Evolutionary conservation across 2,329 filamentous ascomycete species (phyloP), one percentile per base, ranked within the genome.

Genomic region (Hymenoscyphus fructigenus): DNA sequence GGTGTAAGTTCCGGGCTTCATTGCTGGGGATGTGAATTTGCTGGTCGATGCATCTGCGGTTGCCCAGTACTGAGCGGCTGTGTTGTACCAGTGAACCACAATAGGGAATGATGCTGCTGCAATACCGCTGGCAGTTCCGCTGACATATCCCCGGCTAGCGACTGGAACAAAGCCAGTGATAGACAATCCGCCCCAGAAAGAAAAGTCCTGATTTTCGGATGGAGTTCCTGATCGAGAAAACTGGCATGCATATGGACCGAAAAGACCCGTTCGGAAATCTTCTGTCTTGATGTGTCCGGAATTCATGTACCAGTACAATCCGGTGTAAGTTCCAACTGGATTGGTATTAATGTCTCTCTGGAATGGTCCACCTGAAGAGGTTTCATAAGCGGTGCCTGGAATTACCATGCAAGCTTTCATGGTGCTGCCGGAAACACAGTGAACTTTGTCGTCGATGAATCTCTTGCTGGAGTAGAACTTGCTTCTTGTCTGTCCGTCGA

Each of bases 401-500:
- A 84, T 81, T 62, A 88, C 78, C 75, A 89, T 84, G 75, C 87
- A 90, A 12, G 85, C 86, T 68, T 88, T 84, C 44, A 85, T 81
- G 29, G 76, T 70, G 65, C 78, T 79, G 26, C 83, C 83, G 65
- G 81, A 82, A 44, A 88, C 84, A 75, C 88, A 90, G 73, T 88
- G 87, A 29, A 84, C 81, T 56, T 84, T 79, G 70, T 89, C 87
- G 73, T 91, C 88, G 72, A 91, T 90, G 76, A 89, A 90, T n/a
- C 87, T 82, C 67, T 88, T 80, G 65, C 84, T 87, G 1, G 85
- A 88, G 78, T 88, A 91, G 79, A 90, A 91, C 75, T 91, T 91
- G 76, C 84, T 87, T 47, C 88, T 83, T 0, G 88, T 90, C 74
- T 90, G 79, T 26, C 86, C 84, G 67, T 79, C 76, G 56, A 90